Percentiles rank a stretch among this genome's conserved stretches.
phyloP scores from a whole-genome alignment of 2,329 filamentous ascomycete species.

The Eutypa lata region DNA sequence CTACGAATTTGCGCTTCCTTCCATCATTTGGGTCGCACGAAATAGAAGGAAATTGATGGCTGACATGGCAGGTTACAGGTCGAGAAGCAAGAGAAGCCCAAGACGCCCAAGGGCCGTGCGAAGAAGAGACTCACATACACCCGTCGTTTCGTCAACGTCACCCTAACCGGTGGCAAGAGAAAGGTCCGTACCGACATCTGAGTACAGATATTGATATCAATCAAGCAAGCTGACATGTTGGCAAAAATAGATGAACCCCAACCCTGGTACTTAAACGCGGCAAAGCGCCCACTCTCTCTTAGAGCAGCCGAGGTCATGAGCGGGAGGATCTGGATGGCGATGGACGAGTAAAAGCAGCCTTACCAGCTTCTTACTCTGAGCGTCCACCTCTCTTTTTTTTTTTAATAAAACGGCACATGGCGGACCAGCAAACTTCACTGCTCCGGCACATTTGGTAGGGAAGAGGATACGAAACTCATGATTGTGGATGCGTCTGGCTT shows the following conservation, averaged over 20 bases:
- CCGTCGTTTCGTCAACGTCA: slow-evolving; percentile 97
- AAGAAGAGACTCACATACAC: slow-evolving; percentile 97
- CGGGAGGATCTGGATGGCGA: slow-evolving; percentile 23
- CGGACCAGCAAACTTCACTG: slow-evolving; percentile 17
- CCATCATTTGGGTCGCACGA: slow-evolving; percentile 1
- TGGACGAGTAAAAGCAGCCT: slow-evolving; percentile 16
- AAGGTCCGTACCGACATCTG: slow-evolving; percentile 62
- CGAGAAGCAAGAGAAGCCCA: slow-evolving; percentile 73
- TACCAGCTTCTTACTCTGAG: slow-evolving; percentile 17
- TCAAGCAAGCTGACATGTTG: slow-evolving; percentile 11
- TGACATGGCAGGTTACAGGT: slow-evolving; percentile 14
- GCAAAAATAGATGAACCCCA: slow-evolving; percentile 39
- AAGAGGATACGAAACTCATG: slow-evolving; percentile 18
- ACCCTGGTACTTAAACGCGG: slow-evolving; percentile 34
- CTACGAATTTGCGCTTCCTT: slow-evolving; percentile 7
- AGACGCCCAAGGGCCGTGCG: slow-evolving; percentile 94
- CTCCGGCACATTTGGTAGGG: slow-evolving; percentile 19
- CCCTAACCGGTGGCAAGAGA: slow-evolving; percentile 95
- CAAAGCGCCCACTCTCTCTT: slow-evolving; percentile 14
- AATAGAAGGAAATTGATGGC: slow-evolving; percentile 1
- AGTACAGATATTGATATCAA: neutral
- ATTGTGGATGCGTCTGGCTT: slow-evolving; percentile 19
- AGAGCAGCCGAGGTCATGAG: slow-evolving; percentile 24
- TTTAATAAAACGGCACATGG: too few species aligned
- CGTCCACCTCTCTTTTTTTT: slow-evolving; percentile 21